Evolutionary conservation across 441 rosid genomes (phyloP), one percentile per base, ranked within the genome.

Genomic region (Pelargonium myrrhifolium): DNA sequence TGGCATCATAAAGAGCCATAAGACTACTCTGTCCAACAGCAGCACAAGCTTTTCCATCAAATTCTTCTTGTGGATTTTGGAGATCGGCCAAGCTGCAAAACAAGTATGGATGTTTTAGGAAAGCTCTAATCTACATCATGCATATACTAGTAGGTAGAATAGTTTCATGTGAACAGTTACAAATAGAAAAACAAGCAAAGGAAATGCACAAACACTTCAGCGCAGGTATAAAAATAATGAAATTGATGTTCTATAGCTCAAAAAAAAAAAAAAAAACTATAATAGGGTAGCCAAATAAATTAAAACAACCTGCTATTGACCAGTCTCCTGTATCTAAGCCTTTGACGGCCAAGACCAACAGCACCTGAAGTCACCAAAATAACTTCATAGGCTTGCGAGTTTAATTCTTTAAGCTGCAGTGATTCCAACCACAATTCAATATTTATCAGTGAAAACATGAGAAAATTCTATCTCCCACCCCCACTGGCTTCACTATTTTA

Each of bases 41-140:
- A 10, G 86, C 84, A 69, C 84, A 80, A 49, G 84, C 86, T 78
- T 83, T 83, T 67, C 86, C 86, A 69, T 80, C 86, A 56, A 83
- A 72, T 70, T 83, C 86, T 65, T 3, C 45, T 71, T 83, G 84
- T 35, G 81, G 84, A 59, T 80, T 83, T 71, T 80, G 86, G 72
- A 83, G 86, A 75, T 83, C 86, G 71, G 81, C 82, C 51, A 83
- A 75, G 72, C 86, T 83, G 64, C 65, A 75, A 71, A 67, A 72
- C 45, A 64, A 58, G 70, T 1, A 65, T 26, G 24, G 51, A 49
- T 14, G 15, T 5, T n/a, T 64, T 40, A 26, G 56, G 20, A 51
- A 51, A 51, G 20, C 58, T 51, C 7, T n/a, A 6, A 49, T 49
- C 14, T n/a, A 3, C 53, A 47, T 47, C 53, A 15, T 51, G 9